Evolutionary conservation across 2,329 filamentous ascomycete species (phyloP).

Genomic region (Penicillium sp.): DNA sequence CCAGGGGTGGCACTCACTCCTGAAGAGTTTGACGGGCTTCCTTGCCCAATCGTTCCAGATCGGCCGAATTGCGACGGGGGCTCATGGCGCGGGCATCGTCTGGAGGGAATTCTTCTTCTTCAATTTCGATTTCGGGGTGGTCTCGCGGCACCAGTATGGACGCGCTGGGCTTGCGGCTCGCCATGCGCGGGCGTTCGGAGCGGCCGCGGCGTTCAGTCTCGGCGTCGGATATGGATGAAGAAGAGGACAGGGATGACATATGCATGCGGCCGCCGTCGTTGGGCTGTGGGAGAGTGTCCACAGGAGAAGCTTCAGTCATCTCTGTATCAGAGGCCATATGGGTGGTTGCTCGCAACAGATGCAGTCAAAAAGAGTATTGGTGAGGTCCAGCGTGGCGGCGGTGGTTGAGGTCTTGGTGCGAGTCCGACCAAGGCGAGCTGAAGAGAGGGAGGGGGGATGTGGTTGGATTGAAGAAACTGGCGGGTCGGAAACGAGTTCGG

Average conservation of each 20-base stretch:
- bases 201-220: conserved; percentile 45
- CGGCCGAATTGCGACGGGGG: conserved; percentile 82
- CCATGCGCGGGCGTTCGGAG: conserved; percentile 62
- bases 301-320: conserved; percentile 39
- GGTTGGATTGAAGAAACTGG: too few relatives aligned
- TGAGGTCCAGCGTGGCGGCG: conserved; percentile 25
- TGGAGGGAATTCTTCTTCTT: conserved; percentile 73
- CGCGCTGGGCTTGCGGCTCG: conserved; percentile 73
- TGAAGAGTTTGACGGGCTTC: conserved; percentile 68
- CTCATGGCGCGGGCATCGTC: conserved; percentile 94
- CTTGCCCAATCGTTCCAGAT: conserved; percentile 81
- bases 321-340: conserved; percentile 38
- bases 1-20: conserved; percentile 50
- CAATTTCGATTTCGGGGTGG: conserved; percentile 67
- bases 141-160: conserved; percentile 80
- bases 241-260: conserved; percentile 44
- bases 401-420: conserved; percentile 3
- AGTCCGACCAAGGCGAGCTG: too few relatives aligned
- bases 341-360: conserved; percentile 21
- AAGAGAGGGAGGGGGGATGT: too few relatives aligned
- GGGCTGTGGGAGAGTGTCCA: conserved; percentile 41
- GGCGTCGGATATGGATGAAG: conserved; percentile 50
- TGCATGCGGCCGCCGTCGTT: conserved; percentile 40
- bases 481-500: background rate
- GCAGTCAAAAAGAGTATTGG: conserved; percentile 13